Evolutionary conservation across 2,329 filamentous ascomycete genomes (phyloP).

Genomic region (Diaporthe velutina): DNA sequence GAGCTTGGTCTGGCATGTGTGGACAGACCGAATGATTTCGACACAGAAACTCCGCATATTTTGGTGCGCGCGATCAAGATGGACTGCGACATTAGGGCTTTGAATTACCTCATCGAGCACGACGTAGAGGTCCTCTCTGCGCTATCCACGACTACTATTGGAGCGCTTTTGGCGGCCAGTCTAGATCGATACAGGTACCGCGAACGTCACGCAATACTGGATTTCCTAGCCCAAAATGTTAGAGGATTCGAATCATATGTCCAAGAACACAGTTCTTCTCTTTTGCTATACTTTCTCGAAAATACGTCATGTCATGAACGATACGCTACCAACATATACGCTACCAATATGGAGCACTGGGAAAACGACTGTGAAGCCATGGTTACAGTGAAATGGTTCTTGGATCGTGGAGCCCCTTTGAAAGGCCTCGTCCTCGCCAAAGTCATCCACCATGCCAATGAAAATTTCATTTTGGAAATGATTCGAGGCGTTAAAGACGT

Average conservation of each 20-base stretch:
- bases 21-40: not conserved
- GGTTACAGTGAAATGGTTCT: not conserved
- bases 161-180: not conserved
- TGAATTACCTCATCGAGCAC: not conserved
- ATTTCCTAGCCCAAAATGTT: not conserved
- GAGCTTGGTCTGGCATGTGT: not conserved
- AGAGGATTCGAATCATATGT: not conserved
- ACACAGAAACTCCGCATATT: not conserved
- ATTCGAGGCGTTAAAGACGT: not conserved
- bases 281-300: not conserved
- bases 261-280: not conserved
- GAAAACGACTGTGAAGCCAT: not conserved
- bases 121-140: not conserved
- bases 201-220: not conserved
- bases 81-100: not conserved
- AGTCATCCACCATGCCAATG: not conserved
- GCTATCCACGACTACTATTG: not conserved
- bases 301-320: too few relatives aligned
- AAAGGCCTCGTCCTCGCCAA: not conserved
- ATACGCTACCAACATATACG: too few relatives aligned
- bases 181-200: too few relatives aligned
- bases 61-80: not conserved
- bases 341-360: not conserved
- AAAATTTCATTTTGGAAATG: not conserved
- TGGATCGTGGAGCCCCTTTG: not conserved